phyloP scores from a whole-genome alignment of 148 eudicot genomes.

The Rhododendron vialii region DNA sequence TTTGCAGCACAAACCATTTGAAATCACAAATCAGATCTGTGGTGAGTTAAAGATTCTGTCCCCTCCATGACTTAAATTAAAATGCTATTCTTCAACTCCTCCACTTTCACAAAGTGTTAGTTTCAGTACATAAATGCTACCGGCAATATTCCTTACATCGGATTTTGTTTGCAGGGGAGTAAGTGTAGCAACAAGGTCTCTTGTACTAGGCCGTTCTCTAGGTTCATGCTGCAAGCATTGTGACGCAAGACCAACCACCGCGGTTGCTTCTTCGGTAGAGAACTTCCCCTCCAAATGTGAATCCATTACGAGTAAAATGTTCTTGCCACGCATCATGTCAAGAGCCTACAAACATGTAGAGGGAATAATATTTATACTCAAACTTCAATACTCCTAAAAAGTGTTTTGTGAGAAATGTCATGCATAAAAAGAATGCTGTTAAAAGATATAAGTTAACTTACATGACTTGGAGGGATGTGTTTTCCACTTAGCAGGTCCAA shows the following conservation, averaged over 20 bases:
- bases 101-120: not conserved
- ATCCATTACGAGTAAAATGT: conserved; percentile 34
- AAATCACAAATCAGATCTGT: not conserved
- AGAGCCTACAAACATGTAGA: conserved; percentile 40
- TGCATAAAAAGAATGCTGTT: not conserved
- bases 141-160: conserved; percentile 34
- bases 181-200: conserved; percentile 53
- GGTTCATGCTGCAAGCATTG: conserved; percentile 69
- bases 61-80: not conserved
- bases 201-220: conserved; percentile 54
- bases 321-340: conserved; percentile 67
- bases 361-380: not conserved
- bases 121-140: not conserved
- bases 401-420: not conserved
- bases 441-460: conserved; percentile 24
- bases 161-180: conserved; percentile 40
- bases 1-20: not conserved
- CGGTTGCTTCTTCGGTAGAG: conserved; percentile 30
- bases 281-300: conserved; percentile 32
- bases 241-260: conserved; percentile 54
- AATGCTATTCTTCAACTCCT: not conserved
- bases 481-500: conserved; percentile 87
- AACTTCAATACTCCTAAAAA: not conserved
- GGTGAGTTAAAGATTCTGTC: not conserved
- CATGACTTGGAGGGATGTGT: conserved; percentile 95